These are phyloP conservation scores for Populus simonii DNA, from an alignment of 345 rosid genomes.

Conservation along the genomic window DNA sequence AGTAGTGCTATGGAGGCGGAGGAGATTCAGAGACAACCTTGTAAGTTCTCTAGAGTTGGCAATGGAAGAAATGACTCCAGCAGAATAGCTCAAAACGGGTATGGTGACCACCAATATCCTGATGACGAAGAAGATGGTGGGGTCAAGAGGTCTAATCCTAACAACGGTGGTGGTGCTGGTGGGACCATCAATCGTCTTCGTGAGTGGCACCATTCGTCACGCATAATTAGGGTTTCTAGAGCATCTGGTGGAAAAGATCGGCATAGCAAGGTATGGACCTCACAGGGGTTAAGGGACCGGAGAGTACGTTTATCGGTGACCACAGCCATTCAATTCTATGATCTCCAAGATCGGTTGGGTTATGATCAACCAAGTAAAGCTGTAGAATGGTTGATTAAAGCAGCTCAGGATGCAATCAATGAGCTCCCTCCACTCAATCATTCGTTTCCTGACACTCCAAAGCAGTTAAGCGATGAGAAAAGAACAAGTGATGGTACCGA, in stretches of 20 bases:
- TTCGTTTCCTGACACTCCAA: slow-evolving; percentile 57
- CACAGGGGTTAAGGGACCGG: slow-evolving; percentile 84
- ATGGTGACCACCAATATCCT: slow-evolving; percentile 33
- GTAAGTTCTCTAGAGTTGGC: slow-evolving; percentile 55
- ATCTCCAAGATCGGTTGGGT: slow-evolving; percentile 90
- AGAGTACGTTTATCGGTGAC: slow-evolving; percentile 84
- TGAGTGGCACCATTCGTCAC: slow-evolving; percentile 68
- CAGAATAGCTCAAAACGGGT: slow-evolving; percentile 33
- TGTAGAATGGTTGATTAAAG: slow-evolving; percentile 92
- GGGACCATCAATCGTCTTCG: slow-evolving; percentile 41
- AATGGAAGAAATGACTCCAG: slow-evolving; percentile 41
- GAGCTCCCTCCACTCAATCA: slow-evolving; percentile 81
- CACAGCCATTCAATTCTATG: slow-evolving; percentile 92
- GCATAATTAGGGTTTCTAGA: slow-evolving; percentile 94
- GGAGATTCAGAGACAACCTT: slow-evolving; percentile 59
- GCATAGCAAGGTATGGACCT: slow-evolving; percentile 96
- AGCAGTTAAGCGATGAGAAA: slow-evolving; percentile 62
- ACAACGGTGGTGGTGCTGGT: slow-evolving; percentile 20
- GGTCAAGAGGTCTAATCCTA: slow-evolving; percentile 35
- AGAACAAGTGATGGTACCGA: slow-evolving; percentile 39
- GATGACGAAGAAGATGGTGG: slow-evolving; percentile 56
- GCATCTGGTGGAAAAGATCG: slow-evolving; percentile 98
- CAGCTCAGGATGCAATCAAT: slow-evolving; percentile 70
- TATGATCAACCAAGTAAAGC: slow-evolving; percentile 98
- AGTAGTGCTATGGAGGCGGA: slow-evolving; percentile 81